A percentile compares a stretch with the other conserved stretches of the same genome.
These are phyloP conservation scores for Tillandsia leiboldiana DNA, from an alignment of 176 grass and related monocot genomes.

Conservation along the genomic window DNA sequence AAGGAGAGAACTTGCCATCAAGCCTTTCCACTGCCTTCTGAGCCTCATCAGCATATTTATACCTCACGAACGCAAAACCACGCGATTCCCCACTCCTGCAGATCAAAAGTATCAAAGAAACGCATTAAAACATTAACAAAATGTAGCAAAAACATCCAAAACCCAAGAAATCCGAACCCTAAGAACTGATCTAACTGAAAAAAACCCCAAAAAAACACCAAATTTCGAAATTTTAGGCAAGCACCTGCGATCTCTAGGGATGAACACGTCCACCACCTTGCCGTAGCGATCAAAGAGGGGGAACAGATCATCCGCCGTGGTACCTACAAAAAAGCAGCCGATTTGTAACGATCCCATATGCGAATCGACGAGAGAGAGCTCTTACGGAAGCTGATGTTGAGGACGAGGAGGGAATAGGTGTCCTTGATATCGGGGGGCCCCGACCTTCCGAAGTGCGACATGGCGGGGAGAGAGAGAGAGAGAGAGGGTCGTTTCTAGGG, in stretches of 20 bases:
- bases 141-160: not conserved
- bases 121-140: conserved; percentile 7
- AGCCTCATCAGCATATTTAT: conserved; percentile 91
- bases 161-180: conserved; percentile 4
- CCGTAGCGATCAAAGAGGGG: conserved; percentile 91
- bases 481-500: conserved; percentile 15
- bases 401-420: conserved; percentile 91
- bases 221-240: not conserved
- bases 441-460: conserved; percentile 90
- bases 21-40: conserved; percentile 87
- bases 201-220: not conserved
- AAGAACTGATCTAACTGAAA: not conserved
- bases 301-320: conserved; percentile 79
- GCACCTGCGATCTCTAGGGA: conserved; percentile 89
- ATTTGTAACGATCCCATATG: not conserved
- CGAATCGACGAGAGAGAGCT: not conserved
- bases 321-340: conserved; percentile 28
- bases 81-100: conserved; percentile 74
- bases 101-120: not conserved
- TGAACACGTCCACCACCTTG: conserved; percentile 88
- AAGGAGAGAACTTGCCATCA: conserved; percentile 37
- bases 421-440: conserved; percentile 78
- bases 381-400: conserved; percentile 89
- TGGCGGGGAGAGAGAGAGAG: conserved; percentile 10
- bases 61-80: conserved; percentile 93